phyloP scores from a whole-genome alignment of 805 yeast species.

The Candida sakaeoensis region DNA sequence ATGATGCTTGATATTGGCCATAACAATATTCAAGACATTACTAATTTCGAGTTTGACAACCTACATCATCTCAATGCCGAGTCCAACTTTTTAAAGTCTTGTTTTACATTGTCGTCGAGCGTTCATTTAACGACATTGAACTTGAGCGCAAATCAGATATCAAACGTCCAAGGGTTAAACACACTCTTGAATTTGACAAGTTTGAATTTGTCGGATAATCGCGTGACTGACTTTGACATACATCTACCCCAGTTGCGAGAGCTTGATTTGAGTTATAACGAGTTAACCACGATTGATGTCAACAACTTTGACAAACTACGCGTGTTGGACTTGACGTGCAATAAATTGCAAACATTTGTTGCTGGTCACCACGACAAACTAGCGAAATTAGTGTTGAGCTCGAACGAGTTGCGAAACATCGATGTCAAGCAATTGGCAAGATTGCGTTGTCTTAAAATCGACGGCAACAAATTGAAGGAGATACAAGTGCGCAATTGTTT shows the following conservation, averaged over 20 bases:
- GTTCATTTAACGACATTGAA: conserved; percentile 42
- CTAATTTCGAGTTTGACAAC: conserved; percentile 39
- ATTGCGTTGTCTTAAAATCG: conserved; percentile 43
- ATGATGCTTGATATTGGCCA: conserved; percentile 35
- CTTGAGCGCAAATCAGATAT: conserved; percentile 33
- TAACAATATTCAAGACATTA: conserved; percentile 38
- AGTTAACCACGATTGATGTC: conserved; percentile 33
- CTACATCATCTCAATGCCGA: conserved; percentile 42
- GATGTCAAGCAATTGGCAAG: conserved; percentile 31
- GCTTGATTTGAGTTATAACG: conserved; percentile 41
- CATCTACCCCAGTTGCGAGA: conserved; percentile 41
- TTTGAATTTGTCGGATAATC: conserved; percentile 41
- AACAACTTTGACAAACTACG: conserved; percentile 33
- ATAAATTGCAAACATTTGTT: conserved; percentile 27
- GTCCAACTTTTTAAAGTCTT: conserved; percentile 31
- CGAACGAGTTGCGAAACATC: conserved; percentile 31
- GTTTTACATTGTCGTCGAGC: conserved; percentile 35
- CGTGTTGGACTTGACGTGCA: conserved; percentile 41
- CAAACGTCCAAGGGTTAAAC: conserved; percentile 32
- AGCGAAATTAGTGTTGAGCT: conserved; percentile 36
- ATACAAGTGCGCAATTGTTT: conserved; percentile 26
- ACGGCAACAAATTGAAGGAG: conserved; percentile 35
- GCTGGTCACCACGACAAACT: conserved; percentile 21
- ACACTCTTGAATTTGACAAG: conserved; percentile 36
- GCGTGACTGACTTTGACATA: conserved; percentile 32